Conservation (phyloP, 495 filamentous ascomycete genomes). For the Xylaria nigripes region DNA sequence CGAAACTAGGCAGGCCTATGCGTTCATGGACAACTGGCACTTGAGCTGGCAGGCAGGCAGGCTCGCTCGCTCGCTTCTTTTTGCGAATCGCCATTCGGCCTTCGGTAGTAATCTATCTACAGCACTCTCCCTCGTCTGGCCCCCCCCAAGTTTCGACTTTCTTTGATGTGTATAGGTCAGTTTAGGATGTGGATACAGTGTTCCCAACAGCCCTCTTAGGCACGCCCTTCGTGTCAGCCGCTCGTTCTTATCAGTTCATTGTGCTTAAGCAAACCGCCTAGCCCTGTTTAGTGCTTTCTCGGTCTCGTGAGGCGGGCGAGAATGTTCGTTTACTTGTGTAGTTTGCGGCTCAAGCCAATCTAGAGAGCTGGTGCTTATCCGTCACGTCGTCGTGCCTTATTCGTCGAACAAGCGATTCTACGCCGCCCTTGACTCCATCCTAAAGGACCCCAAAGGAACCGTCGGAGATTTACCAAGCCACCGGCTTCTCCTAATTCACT, state of each 20-base stretch:
- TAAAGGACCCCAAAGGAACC: not conserved
- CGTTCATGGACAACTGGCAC: not conserved
- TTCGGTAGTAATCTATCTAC: not conserved
- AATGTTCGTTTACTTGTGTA: not conserved
- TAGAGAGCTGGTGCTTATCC: conserved; percentile 1
- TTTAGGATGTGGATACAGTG: not conserved
- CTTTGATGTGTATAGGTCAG: not conserved
- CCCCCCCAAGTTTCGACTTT: not conserved
- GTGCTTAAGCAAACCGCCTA: not conserved
- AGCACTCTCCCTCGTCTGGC: not conserved
- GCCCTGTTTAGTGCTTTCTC: not conserved
- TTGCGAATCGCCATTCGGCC: conserved; percentile 3
- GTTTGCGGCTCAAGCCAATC: not conserved
- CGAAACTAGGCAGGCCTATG: not conserved
- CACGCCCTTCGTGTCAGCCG: not conserved
- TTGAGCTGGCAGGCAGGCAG: no score
- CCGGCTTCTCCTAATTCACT: not conserved
- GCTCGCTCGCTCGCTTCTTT: conserved; percentile 1
- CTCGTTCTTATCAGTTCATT: not conserved
- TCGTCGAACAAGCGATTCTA: conserved; percentile 12
- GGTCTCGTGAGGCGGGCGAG: conserved; percentile 4
- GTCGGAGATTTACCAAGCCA: not conserved
- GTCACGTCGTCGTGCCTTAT: conserved; percentile 8
- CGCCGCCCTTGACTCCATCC: not conserved
- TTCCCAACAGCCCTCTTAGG: not conserved